A percentile compares a stretch with the other conserved stretches of the same genome.
Evolutionary conservation across 2,329 filamentous ascomycete species (phyloP).

Genomic region (Rugonectria rugulosa): DNA sequence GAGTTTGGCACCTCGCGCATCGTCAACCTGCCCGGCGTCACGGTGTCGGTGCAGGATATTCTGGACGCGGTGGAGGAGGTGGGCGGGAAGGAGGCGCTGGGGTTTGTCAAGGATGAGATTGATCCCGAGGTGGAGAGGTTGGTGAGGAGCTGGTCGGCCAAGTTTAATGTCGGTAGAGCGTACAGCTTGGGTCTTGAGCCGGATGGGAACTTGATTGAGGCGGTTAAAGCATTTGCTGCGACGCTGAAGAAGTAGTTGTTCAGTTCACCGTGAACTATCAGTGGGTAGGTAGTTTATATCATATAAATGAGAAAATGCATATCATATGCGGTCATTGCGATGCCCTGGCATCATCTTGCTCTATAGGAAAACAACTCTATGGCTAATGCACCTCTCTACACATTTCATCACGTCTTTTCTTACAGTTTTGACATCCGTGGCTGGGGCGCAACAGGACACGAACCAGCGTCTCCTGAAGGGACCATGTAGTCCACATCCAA

Average conservation of each 20-base stretch:
- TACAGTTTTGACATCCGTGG: constrained; percentile 29
- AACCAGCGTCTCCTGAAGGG: constrained; percentile 25
- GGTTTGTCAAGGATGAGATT: constrained; percentile 54
- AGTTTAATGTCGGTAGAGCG: constrained; percentile 60
- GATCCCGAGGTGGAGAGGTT: constrained; percentile 57
- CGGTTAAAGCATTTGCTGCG: constrained; percentile 39
- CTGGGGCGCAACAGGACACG: not conserved
- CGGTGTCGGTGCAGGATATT: constrained; percentile 61
- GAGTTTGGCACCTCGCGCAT: constrained; percentile 50
- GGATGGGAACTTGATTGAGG: constrained; percentile 51
- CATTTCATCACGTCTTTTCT: not conserved
- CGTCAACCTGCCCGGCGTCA: constrained; percentile 60
- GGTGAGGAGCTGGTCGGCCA: constrained; percentile 62
- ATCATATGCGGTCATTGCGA: constrained; percentile 5
- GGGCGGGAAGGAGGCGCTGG: constrained; percentile 54
- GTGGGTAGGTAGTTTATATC: not conserved
- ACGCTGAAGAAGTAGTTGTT: constrained; percentile 23
- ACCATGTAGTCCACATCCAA: constrained; percentile 43
- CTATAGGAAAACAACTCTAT: not conserved
- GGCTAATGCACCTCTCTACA: not conserved
- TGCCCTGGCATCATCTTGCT: not conserved
- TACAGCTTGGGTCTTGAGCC: constrained; percentile 57
- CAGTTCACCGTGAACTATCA: not conserved
- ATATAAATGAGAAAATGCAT: not conserved
- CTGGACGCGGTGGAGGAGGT: constrained; percentile 58